phyloP scores from a whole-genome alignment of 1,139 yeast genomes.

The Debaryomyces sp. region DNA sequence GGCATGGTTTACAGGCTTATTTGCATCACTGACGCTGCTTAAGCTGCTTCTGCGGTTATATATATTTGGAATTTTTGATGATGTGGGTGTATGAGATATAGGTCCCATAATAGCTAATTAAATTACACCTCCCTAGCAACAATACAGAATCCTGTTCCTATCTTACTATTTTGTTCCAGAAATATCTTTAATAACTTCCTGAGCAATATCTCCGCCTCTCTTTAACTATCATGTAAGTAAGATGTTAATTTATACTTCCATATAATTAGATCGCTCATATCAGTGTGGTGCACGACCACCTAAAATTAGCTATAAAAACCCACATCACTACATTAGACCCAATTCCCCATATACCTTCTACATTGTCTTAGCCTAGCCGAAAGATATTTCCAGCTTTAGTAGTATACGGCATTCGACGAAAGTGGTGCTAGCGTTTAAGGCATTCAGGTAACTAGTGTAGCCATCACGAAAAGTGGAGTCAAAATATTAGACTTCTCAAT shows the following conservation, averaged over 20 bases:
- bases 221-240: not conserved
- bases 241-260: not conserved
- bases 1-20: not conserved
- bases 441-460: not conserved
- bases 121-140: not conserved
- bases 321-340: not conserved
- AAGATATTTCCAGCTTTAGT: not conserved
- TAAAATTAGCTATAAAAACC: too few relatives aligned
- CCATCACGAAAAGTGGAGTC: conserved; percentile 2
- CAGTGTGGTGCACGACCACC: not conserved
- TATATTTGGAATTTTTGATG: not conserved
- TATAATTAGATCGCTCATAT: conserved; percentile 1
- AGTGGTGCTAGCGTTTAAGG: not conserved
- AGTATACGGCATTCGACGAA: not conserved
- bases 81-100: not conserved
- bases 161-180: not conserved
- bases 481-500: not conserved
- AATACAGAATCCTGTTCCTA: not conserved
- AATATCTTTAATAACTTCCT: not conserved
- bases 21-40: not conserved
- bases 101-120: not conserved
- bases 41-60: not conserved
- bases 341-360: not conserved
- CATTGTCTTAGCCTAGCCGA: not conserved
- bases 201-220: not conserved